phyloP scores from a whole-genome alignment of 192 early-diverging fungal genomes.

The Phycomyces nitens region DNA sequence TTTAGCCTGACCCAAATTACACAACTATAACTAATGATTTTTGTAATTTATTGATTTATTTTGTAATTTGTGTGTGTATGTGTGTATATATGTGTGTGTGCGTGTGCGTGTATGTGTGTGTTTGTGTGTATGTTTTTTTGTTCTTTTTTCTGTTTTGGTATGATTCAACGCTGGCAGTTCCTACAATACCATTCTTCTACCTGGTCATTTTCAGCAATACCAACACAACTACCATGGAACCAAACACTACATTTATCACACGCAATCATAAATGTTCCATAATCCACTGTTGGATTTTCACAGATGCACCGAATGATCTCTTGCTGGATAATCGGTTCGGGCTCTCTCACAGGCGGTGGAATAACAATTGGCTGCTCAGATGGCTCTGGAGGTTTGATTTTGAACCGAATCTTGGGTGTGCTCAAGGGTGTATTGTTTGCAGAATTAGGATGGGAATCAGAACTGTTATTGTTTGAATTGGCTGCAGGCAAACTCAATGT shows the following conservation, averaged over 20 bases:
- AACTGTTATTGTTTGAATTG: background rate
- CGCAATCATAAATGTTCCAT: conserved; percentile 62
- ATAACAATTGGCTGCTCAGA: conserved; percentile 2
- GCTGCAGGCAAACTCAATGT: conserved; percentile 8
- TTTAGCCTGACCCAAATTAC: too few relatives aligned
- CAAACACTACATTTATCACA: conserved; percentile 59
- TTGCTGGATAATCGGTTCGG: background rate
- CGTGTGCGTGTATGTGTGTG: too few relatives aligned
- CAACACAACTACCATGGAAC: conserved; percentile 61
- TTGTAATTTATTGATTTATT: too few relatives aligned
- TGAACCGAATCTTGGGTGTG: conserved; percentile 39
- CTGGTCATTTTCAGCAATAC: conserved; percentile 34
- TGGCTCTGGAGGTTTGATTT: conserved; percentile 25
- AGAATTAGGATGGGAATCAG: background rate
- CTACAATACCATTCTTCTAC: conserved; percentile 21
- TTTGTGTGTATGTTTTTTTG: too few relatives aligned
- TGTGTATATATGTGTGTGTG: too few relatives aligned
- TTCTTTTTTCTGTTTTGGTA: too few relatives aligned
- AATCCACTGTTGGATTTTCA: conserved; percentile 51
- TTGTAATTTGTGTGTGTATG: too few relatives aligned
- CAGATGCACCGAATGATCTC: conserved; percentile 59
- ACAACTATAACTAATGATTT: too few relatives aligned
- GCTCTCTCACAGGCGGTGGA: conserved; percentile 3
- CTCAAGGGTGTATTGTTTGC: conserved; percentile 9
- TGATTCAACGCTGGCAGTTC: too few relatives aligned